Conservation (phyloP, 2,329 filamentous ascomycete species). For the Coniella vitis region DNA sequence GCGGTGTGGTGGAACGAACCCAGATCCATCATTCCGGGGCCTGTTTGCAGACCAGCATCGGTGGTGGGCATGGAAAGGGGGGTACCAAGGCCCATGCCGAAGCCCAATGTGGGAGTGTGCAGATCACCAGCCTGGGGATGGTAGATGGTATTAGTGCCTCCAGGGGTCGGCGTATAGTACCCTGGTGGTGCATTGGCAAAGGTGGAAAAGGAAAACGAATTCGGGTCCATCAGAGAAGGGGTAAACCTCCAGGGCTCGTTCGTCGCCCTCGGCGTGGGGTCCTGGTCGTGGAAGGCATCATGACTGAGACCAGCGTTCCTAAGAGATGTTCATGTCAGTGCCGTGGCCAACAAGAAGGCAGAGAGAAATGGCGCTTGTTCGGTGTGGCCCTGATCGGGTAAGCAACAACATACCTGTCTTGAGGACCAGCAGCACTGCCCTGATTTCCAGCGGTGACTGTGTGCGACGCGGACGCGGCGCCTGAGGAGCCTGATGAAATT, state of each 20-base stretch:
- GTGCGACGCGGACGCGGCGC: constrained; percentile 33
- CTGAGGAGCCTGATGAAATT: constrained; percentile 41
- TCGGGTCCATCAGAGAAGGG: constrained; percentile 80
- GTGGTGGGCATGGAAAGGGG: constrained; percentile 73
- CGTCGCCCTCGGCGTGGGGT: constrained; percentile 73
- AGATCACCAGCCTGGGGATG: constrained; percentile 80
- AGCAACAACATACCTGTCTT: constrained; percentile 26
- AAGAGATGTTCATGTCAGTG: background rate
- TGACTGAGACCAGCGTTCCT: constrained; percentile 41
- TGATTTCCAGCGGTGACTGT: constrained; percentile 27
- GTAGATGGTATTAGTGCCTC: constrained; percentile 72
- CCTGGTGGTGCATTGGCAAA: constrained; percentile 75
- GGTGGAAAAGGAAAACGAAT: constrained; percentile 70
- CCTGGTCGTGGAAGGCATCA: constrained; percentile 57
- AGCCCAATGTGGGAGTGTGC: constrained; percentile 70
- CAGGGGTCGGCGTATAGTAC: constrained; percentile 84
- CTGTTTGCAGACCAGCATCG: constrained; percentile 55
- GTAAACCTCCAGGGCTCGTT: constrained; percentile 84
- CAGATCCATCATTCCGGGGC: constrained; percentile 55
- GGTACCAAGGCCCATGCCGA: constrained; percentile 72
- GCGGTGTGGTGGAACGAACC: constrained; percentile 52
- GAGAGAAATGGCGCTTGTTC: background rate
- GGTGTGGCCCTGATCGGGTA: background rate
- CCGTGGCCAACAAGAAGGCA: background rate
- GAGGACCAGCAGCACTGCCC: constrained; percentile 21